These are phyloP conservation scores for Clohesyomyces aquaticus DNA, from an alignment of 495 filamentous ascomycete genomes.

Conservation along the genomic window DNA sequence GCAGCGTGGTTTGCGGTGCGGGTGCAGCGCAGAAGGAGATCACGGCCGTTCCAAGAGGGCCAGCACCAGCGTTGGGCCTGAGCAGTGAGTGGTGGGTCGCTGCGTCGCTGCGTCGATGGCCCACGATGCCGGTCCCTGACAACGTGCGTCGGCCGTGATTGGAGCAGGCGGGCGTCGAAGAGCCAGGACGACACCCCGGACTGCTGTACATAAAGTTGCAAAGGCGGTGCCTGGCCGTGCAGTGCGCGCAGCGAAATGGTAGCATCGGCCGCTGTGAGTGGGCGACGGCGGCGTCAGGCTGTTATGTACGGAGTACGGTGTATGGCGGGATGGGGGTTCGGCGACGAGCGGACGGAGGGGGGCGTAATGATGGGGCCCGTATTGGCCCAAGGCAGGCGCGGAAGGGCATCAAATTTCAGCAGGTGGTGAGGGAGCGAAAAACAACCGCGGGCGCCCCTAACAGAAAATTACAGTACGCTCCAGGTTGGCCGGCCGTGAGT, in stretches of 20 bases:
- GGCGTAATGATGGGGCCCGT: neutral
- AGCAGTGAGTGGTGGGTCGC: too few species aligned
- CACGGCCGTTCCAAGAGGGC: neutral
- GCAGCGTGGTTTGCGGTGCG: constrained; percentile 28
- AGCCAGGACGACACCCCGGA: neutral
- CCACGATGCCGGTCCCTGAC: constrained; percentile 5
- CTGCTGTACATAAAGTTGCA: neutral
- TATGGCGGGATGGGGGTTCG: constrained; percentile 25
- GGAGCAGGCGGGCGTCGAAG: constrained; percentile 16
- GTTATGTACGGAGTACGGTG: too few species aligned
- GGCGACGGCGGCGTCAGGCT: constrained; percentile 16
- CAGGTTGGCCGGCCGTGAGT: too few species aligned
- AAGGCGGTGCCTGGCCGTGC: constrained; percentile 21
- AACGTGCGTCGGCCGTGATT: constrained; percentile 15
- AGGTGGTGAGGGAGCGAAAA: constrained; percentile 1
- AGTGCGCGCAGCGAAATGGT: neutral
- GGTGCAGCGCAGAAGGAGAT: constrained; percentile 3
- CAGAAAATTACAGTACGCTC: too few species aligned
- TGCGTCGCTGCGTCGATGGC: too few species aligned
- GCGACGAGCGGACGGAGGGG: too few species aligned
- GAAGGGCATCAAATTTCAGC: constrained; percentile 1
- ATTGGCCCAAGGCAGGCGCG: neutral
- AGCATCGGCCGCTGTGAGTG: constrained; percentile 20
- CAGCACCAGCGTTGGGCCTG: neutral
- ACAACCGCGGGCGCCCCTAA: neutral